Base-by-base conservation (phyloP, 1,139 yeast species). In the Yarrowia galli region DNA sequence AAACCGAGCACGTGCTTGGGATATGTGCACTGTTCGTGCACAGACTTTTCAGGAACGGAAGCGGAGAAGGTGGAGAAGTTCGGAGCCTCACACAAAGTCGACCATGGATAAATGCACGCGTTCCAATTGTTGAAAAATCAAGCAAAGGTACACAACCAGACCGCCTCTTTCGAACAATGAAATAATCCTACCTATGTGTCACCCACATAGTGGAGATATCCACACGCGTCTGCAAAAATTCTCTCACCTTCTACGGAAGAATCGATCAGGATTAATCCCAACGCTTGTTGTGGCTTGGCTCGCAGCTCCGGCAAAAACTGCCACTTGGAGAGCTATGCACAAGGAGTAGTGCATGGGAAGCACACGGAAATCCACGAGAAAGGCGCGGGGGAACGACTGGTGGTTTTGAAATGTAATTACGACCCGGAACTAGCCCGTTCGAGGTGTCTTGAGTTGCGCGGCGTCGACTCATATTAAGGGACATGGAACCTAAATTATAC, bases 1-100 rank as follows among this genome's bases (percentile, higher is more conserved):
- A n/a, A n/a, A n/a, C n/a, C n/a, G n/a, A 35, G 56, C 56, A 49
- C 56, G 56, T 49, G 56, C 13, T 49, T 32, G 40, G 40, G 56
- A 32, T 32, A 40, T 18, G 12, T 49, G 32, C 32, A 25, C 25
- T 9, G 4, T 28, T 7, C 10, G 6, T 3, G 32, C 10, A 28
- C 32, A 28, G 7, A 6, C 8, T 25, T 7, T 12, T 22, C 20
- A 22, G 10, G 46, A 20, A 42, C 20, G 46, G 3, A 22, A 25
- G 51, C 51, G 51, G 51, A 49, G 25, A 49, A 49, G 8, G 56
- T 25, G 40, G 56, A 49, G 40, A 20, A 13, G 12, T 16, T 13
- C 3, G 32, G 10, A 28, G 9, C 32, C 32, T 7, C 32, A 28
- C 32, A 28, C 32, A 28, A 28, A 28, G 32, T 28, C 32, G 32